Conservation (phyloP, 2,329 filamentous ascomycete species). For the Xylariaceae sp. region DNA sequence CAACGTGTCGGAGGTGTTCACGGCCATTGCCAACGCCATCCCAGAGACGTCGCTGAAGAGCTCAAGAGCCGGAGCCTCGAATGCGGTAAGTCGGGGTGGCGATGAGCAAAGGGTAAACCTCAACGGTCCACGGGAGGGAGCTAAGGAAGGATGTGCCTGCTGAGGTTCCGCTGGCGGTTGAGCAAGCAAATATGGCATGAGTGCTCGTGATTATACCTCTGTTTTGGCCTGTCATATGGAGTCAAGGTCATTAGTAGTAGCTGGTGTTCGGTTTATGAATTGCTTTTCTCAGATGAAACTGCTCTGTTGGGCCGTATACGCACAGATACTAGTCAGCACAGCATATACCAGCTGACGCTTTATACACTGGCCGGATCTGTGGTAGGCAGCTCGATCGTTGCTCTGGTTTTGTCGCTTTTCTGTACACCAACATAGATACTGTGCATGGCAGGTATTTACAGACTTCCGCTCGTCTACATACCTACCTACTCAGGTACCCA, state of each 20-base stretch:
- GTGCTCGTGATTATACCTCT: slow-evolving; percentile 12
- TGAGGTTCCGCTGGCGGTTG: too few species aligned
- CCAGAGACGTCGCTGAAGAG: slow-evolving; percentile 95
- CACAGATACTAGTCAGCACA: too few species aligned
- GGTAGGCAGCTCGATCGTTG: too few species aligned
- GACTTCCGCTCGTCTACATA: too few species aligned
- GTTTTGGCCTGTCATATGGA: slow-evolving; percentile 23
- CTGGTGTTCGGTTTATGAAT: slow-evolving; percentile 1
- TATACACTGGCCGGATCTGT: too few species aligned
- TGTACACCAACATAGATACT: too few species aligned
- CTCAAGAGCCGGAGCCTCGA: slow-evolving; percentile 61
- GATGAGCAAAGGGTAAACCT: slow-evolving; percentile 78
- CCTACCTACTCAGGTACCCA: too few species aligned
- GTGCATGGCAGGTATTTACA: too few species aligned
- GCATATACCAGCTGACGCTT: too few species aligned
- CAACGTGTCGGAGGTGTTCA: slow-evolving; percentile 94
- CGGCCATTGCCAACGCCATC: slow-evolving; percentile 95
- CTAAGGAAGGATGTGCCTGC: slow-evolving; percentile 89
- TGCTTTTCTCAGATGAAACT: neutral
- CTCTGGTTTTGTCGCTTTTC: too few species aligned
- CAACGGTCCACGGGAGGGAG: slow-evolving; percentile 63
- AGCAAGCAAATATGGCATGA: too few species aligned
- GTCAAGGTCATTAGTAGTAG: slow-evolving; percentile 18
- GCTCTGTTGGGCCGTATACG: too few species aligned
- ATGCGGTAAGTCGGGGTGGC: slow-evolving; percentile 49